Evolutionary conservation across 2,329 filamentous ascomycete genomes (phyloP).

Genomic region (Cordyceps javanica): DNA sequence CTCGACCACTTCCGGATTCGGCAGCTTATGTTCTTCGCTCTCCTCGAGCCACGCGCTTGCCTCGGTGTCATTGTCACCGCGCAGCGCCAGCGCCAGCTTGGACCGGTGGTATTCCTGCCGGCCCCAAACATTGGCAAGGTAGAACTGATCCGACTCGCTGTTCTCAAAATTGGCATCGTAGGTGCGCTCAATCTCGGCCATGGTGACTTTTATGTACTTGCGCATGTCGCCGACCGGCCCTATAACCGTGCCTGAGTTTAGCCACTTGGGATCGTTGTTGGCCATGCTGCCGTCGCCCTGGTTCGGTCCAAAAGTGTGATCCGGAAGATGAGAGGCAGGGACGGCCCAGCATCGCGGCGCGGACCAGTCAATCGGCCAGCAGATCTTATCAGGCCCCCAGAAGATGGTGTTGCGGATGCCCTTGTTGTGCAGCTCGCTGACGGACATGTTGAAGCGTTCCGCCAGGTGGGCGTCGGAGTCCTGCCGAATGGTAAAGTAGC

Average conservation of each 20-base stretch:
- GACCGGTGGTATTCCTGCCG: constrained; percentile 36
- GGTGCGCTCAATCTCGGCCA: constrained; percentile 26
- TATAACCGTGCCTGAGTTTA: constrained; percentile 42
- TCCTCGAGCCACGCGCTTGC: background rate
- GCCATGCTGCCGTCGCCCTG: constrained; percentile 26
- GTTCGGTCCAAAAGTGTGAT: constrained; percentile 30
- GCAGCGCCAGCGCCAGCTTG: constrained; percentile 19
- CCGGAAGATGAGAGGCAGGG: constrained; percentile 28
- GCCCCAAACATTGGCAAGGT: constrained; percentile 36
- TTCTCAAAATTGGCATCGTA: constrained; percentile 26
- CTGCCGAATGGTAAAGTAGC: constrained; percentile 52
- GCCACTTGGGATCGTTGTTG: constrained; percentile 31
- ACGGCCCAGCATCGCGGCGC: constrained; percentile 35
- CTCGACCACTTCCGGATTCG: background rate
- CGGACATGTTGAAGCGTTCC: constrained; percentile 39
- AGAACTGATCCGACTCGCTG: constrained; percentile 37
- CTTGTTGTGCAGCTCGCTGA: constrained; percentile 23
- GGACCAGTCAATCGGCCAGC: constrained; percentile 31
- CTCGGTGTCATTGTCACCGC: constrained; percentile 17
- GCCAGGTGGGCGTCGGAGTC: constrained; percentile 46
- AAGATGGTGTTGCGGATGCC: constrained; percentile 34
- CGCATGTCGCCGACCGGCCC: constrained; percentile 30
- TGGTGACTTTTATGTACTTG: constrained; percentile 24
- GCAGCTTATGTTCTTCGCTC: constrained; percentile 1
- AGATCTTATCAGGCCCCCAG: constrained; percentile 40